Evolutionary conservation across 2,329 filamentous ascomycete species (phyloP).

Genomic region (Aspergillus versicolor): DNA sequence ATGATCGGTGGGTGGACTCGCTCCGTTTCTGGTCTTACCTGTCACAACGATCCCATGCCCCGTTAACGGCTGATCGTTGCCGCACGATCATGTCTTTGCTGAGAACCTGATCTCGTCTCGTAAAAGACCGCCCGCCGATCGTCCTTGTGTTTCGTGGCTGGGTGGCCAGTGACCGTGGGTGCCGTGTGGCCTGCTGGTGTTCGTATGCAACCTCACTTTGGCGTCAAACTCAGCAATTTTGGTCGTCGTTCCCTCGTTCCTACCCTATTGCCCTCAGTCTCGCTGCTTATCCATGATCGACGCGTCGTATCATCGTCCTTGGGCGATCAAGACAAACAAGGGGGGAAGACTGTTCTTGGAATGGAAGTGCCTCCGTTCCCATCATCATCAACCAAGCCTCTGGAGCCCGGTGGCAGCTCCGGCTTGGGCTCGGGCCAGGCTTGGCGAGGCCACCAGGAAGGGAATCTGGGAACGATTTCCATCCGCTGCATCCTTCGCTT

Average conservation of each 20-base stretch:
- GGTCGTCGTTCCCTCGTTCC: not conserved
- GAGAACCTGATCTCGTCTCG: slow-evolving; percentile 28
- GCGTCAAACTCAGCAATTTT: too few relatives aligned
- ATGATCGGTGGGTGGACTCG: not conserved
- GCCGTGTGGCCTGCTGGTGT: not conserved
- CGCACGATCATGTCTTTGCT: slow-evolving; percentile 24
- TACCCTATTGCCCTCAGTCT: too few relatives aligned
- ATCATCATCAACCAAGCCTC: slow-evolving; percentile 21
- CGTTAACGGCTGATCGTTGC: slow-evolving; percentile 41
- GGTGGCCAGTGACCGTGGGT: not conserved
- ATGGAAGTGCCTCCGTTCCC: slow-evolving; percentile 22
- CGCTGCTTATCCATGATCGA: not conserved
- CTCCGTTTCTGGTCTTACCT: slow-evolving; percentile 24
- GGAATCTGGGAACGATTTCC: slow-evolving; percentile 22
- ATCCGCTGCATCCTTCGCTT: slow-evolving; percentile 17
- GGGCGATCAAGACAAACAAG: slow-evolving; percentile 2
- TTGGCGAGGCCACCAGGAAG: slow-evolving; percentile 18
- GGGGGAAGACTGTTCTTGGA: slow-evolving; percentile 11
- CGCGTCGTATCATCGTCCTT: not conserved
- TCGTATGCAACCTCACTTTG: not conserved
- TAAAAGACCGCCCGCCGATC: not conserved
- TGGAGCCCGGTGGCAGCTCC: slow-evolving; percentile 22
- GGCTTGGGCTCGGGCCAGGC: slow-evolving; percentile 10
- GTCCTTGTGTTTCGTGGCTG: not conserved
- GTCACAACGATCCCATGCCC: slow-evolving; percentile 34